Evolutionary conservation across 495 filamentous ascomycete genomes (phyloP).

Genomic region (Rostrohypoxylon terebratum): DNA sequence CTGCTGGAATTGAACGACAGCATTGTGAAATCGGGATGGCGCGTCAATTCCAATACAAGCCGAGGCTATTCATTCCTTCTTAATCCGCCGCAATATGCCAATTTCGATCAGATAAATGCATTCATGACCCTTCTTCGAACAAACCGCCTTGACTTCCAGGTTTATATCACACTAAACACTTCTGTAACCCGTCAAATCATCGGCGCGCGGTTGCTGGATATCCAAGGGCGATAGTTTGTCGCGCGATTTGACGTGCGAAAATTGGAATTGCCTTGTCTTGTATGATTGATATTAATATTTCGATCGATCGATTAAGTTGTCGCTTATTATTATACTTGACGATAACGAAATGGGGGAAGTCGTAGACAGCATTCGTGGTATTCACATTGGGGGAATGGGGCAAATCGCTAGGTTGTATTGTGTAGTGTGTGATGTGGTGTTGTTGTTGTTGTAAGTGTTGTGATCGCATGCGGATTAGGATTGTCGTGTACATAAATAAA

Average conservation of each 20-base stretch:
- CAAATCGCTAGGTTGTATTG: conserved; percentile 9
- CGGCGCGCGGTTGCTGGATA: conserved; percentile 15
- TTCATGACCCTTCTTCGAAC: conserved; percentile 22
- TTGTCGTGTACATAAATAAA: conserved; percentile 25
- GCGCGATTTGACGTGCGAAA: conserved; percentile 8
- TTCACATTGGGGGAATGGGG: conserved; percentile 37
- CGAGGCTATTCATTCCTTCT: conserved; percentile 29
- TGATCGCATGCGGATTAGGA: conserved; percentile 18
- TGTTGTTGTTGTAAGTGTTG: no score
- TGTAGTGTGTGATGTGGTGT: no score
- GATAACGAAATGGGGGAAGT: conserved; percentile 20
- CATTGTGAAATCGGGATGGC: conserved; percentile 45
- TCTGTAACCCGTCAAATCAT: conserved; percentile 20
- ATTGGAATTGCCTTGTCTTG: conserved; percentile 7
- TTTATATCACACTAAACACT: conserved; percentile 4
- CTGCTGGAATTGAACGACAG: conserved; percentile 56
- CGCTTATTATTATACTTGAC: conserved; percentile 34
- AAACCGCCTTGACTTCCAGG: conserved; percentile 8
- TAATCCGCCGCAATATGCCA: conserved; percentile 38
- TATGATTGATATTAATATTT: conserved; percentile 19
- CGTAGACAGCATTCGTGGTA: conserved; percentile 23
- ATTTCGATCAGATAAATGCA: conserved; percentile 26
- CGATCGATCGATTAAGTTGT: conserved; percentile 18
- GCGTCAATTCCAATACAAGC: conserved; percentile 25
- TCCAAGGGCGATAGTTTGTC: conserved; percentile 14